Evolutionary conservation across 805 yeast species (phyloP).

Genomic region (Torulaspora maleeae): DNA sequence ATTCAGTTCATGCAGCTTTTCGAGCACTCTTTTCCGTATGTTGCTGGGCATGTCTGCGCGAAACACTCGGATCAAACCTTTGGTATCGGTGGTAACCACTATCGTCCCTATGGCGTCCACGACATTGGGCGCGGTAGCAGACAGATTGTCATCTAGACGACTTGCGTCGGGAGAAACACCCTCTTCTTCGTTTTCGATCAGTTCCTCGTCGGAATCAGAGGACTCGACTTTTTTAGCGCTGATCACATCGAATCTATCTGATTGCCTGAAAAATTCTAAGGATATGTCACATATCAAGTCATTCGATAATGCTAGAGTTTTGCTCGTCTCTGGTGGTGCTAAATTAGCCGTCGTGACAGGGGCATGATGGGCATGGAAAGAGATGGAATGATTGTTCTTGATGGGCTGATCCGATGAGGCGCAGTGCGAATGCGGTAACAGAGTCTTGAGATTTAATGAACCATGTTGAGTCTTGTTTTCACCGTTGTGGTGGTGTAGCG

Average conservation of each 20-base stretch:
- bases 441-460: slow-evolving; percentile 31
- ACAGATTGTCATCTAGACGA: background rate
- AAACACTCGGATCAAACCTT: slow-evolving; percentile 70
- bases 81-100: slow-evolving; percentile 70
- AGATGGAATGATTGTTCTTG: slow-evolving; percentile 58
- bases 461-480: slow-evolving; percentile 12
- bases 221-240: slow-evolving; percentile 6
- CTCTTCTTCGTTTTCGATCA: slow-evolving; percentile 1
- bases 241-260: slow-evolving; percentile 10
- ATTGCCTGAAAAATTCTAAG: slow-evolving; percentile 24
- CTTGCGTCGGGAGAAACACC: background rate
- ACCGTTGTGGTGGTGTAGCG: slow-evolving; percentile 1
- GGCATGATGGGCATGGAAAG: slow-evolving; percentile 73
- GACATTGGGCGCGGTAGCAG: slow-evolving; percentile 21
- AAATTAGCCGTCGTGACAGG: slow-evolving; percentile 70
- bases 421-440: slow-evolving; percentile 14
- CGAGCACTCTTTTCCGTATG: slow-evolving; percentile 37
- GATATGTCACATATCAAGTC: slow-evolving; percentile 72
- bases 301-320: slow-evolving; percentile 63
- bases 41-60: slow-evolving; percentile 69
- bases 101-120: slow-evolving; percentile 42
- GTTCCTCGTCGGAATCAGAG: slow-evolving; percentile 9
- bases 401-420: slow-evolving; percentile 15
- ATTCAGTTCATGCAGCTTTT: slow-evolving; percentile 14
- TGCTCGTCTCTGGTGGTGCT: slow-evolving; percentile 68